Evolutionary conservation across 2,329 filamentous ascomycete species (phyloP).

Genomic region (Aspergillus neoniger): DNA sequence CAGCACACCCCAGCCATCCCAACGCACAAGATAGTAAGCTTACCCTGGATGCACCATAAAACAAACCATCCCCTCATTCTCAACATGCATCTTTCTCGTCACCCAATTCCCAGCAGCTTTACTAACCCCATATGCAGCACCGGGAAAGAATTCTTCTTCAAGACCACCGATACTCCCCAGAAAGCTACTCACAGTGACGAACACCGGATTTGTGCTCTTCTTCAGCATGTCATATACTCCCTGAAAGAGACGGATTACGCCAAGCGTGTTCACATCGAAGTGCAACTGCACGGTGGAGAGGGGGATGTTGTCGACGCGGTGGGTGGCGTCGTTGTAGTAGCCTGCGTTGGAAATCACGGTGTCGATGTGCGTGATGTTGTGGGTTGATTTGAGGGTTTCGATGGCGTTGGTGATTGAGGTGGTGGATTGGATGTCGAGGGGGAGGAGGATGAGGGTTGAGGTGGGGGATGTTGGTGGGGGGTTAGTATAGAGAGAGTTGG

Average conservation of each 20-base stretch:
- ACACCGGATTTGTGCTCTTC: background rate
- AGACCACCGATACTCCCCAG: constrained; percentile 2
- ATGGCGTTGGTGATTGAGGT: background rate
- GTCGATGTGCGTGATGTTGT: background rate
- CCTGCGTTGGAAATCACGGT: constrained; percentile 2
- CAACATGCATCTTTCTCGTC: constrained; percentile 7
- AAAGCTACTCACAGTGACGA: constrained; percentile 1
- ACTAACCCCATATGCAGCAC: background rate
- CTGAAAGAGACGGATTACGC: constrained; percentile 2
- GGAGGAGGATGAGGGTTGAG: background rate
- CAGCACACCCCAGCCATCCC: too few relatives aligned
- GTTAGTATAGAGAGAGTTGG: background rate
- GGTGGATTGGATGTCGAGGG: background rate
- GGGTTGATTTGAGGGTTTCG: background rate
- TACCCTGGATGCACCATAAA: constrained; percentile 3
- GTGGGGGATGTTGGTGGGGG: background rate
- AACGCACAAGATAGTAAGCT: background rate
- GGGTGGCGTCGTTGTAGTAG: constrained; percentile 1
- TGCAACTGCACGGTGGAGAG: background rate
- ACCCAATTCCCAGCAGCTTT: constrained; percentile 4
- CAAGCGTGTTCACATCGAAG: constrained; percentile 4
- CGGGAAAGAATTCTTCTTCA: background rate
- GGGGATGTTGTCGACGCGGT: constrained; percentile 1
- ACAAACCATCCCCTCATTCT: background rate
- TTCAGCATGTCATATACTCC: background rate